Percentiles rank a stretch among this genome's conserved stretches.
Conservation (phyloP, 768 basidiomycete genomes). For the Leccinum longicurvipes region DNA sequence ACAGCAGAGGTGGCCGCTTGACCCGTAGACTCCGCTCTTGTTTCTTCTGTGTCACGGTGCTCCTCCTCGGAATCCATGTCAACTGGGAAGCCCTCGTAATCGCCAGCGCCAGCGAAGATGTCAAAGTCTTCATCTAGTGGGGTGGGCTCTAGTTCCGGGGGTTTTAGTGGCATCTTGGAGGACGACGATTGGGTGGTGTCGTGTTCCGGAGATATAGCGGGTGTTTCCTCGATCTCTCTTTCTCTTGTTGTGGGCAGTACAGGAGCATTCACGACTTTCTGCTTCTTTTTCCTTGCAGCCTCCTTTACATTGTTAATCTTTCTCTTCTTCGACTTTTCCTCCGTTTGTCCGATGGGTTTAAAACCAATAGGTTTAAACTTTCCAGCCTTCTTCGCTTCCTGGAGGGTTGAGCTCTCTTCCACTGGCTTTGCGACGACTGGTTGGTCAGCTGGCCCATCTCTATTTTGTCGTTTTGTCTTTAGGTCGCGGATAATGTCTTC, state of each 20-base stretch:
- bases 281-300: constrained; percentile 57
- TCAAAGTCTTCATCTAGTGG: constrained; percentile 63
- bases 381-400: constrained; percentile 37
- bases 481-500: constrained; percentile 72
- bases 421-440: constrained; percentile 11
- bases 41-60: constrained; percentile 12
- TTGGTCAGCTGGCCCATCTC: constrained; percentile 8
- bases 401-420: constrained; percentile 27
- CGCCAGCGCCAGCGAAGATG: constrained; percentile 84
- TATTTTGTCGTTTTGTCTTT: constrained; percentile 56
- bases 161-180: constrained; percentile 6
- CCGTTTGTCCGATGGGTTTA: constrained; percentile 52
- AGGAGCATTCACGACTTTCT: constrained; percentile 38
- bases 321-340: constrained; percentile 45
- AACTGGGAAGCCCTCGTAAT: constrained; percentile 69
- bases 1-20: constrained; percentile 9
- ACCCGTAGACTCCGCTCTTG: constrained; percentile 6
- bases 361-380: constrained; percentile 59
- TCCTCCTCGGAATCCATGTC: constrained; percentile 51
- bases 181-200: constrained; percentile 2
- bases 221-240: neutral
- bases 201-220: neutral
- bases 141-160: constrained; percentile 16
- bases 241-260: constrained; percentile 13
- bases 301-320: constrained; percentile 39